These are phyloP conservation scores for Alternaria rosae DNA, from an alignment of 2,329 filamentous ascomycete genomes.

Conservation along the genomic window DNA sequence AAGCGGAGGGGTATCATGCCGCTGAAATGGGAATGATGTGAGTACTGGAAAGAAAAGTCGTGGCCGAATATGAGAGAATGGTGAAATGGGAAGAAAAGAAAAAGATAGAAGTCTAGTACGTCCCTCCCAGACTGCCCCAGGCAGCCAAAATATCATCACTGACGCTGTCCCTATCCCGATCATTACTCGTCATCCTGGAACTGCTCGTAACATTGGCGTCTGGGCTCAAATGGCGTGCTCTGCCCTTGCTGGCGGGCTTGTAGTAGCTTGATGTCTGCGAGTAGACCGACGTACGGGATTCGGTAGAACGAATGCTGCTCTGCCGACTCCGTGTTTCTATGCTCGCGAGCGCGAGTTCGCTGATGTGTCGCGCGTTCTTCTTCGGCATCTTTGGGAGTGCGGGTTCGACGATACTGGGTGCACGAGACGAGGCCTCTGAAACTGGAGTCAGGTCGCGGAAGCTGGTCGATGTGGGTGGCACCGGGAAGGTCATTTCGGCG, in stretches of 20 bases:
- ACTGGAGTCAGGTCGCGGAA: slow-evolving; percentile 28
- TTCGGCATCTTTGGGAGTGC: slow-evolving; percentile 18
- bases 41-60: neutral
- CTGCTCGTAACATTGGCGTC: slow-evolving; percentile 36
- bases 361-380: slow-evolving; percentile 27
- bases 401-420: slow-evolving; percentile 33
- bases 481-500: slow-evolving; percentile 35
- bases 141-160: slow-evolving; percentile 57
- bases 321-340: slow-evolving; percentile 25
- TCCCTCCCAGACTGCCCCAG: slow-evolving; percentile 56
- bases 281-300: slow-evolving; percentile 19
- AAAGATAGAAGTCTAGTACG: slow-evolving; percentile 20
- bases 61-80: neutral
- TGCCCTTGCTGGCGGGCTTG: slow-evolving; percentile 18
- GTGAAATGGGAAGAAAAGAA: neutral
- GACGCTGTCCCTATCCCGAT: slow-evolving; percentile 47
- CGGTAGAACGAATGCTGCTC: slow-evolving; percentile 30
- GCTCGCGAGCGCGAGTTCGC: slow-evolving; percentile 22
- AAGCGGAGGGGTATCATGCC: neutral
- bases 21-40: neutral
- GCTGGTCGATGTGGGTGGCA: slow-evolving; percentile 18
- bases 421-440: slow-evolving; percentile 32
- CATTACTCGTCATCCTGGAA: slow-evolving; percentile 15
- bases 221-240: slow-evolving; percentile 27
- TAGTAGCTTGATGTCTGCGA: slow-evolving; percentile 20